Evolutionary conservation across 768 basidiomycete genomes (phyloP), one percentile per base, ranked within the genome.

Genomic region (Calocybe cyanea): DNA sequence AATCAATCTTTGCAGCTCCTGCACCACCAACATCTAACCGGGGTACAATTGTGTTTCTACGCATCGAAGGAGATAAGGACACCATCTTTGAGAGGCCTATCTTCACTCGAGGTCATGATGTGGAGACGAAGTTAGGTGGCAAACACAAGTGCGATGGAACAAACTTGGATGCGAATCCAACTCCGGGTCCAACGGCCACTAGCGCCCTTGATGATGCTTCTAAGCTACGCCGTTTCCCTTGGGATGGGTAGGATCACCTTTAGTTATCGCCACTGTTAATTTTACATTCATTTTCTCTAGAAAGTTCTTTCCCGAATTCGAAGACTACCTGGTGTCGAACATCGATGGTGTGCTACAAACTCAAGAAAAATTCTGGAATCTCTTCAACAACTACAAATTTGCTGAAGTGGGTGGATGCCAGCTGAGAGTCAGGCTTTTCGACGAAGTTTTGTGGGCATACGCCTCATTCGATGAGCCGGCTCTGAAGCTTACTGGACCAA

Each of bases 131-230:
- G 7, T 64, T 63, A 2, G 71, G 69, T 3, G 70, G 65, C 2
- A 67, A 57, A 7, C 68, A 67, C 41, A 68, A 64, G 32, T 75
- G 74, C 56, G 69, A 75, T 54, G 73, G 74, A 7, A 71, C 70
- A 11, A 75, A 75, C 48, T 52, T 64, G 38, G 38, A 57, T 10
- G 53, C 47, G 0, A 66, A 73, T 38, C 57, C 55, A 5, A 40
- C 43, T 18, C 67, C 71, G 2, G 72, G 71, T 3, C 64, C 72
- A 8, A 73, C 72, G 0, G 64, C 63, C 40, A 73, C 67, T 5
- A 67, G 64, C 33, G 75, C 74, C 11, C 61, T 77, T n/a, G 72
- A 67, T 37, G 69, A 71, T 54, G 73, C 71, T 10, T 58, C 69
- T 2, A 56, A 54, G 13, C 14, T 38, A 17, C 43, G 53, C 3